A percentile compares a stretch with the other conserved stretches of the same genome.
These are phyloP conservation scores for Abrus pulchellus DNA, from an alignment of 306 rosid genomes.

Conservation along the genomic window DNA sequence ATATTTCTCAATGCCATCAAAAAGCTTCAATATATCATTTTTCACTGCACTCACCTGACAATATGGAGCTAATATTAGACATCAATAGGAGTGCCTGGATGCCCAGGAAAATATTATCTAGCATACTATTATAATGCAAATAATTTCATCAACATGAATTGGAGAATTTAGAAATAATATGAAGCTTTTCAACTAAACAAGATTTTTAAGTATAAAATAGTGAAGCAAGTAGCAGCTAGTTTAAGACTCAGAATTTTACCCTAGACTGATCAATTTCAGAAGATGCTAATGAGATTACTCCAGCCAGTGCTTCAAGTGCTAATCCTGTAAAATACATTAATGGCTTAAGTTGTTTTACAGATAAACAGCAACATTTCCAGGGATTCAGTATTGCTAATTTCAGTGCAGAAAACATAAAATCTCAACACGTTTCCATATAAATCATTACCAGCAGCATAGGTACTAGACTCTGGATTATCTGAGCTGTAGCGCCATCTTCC, in stretches of 20 bases:
- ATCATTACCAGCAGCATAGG: slow-evolving; percentile 94
- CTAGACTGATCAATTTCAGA: slow-evolving; percentile 79
- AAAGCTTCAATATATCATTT: slow-evolving; percentile 88
- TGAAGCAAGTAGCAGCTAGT: slow-evolving; percentile 19
- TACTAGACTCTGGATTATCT: slow-evolving; percentile 90
- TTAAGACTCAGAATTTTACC: slow-evolving; percentile 62
- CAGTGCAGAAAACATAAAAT: slow-evolving; percentile 7
- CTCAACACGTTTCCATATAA: slow-evolving; percentile 33
- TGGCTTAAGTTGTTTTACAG: slow-evolving; percentile 35
- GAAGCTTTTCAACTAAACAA: slow-evolving; percentile 4
- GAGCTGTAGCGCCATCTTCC: slow-evolving; percentile 99
- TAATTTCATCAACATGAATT: slow-evolving; percentile 15
- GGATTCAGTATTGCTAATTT: slow-evolving; percentile 19
- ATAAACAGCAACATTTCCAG: slow-evolving; percentile 29
- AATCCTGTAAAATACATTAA: slow-evolving; percentile 60
- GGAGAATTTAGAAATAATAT: slow-evolving; percentile 18
- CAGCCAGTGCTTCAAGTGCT: slow-evolving; percentile 96
- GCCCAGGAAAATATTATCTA: background rate
- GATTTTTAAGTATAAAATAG: slow-evolving; percentile 8
- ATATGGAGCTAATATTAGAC: slow-evolving; percentile 48
- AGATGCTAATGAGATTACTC: slow-evolving; percentile 84
- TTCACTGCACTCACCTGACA: slow-evolving; percentile 81
- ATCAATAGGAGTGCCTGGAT: slow-evolving; percentile 26
- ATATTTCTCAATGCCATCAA: slow-evolving; percentile 93
- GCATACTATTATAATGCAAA: slow-evolving; percentile 6